phyloP scores from a whole-genome alignment of 768 basidiomycete genomes.

The Russula sp. region DNA sequence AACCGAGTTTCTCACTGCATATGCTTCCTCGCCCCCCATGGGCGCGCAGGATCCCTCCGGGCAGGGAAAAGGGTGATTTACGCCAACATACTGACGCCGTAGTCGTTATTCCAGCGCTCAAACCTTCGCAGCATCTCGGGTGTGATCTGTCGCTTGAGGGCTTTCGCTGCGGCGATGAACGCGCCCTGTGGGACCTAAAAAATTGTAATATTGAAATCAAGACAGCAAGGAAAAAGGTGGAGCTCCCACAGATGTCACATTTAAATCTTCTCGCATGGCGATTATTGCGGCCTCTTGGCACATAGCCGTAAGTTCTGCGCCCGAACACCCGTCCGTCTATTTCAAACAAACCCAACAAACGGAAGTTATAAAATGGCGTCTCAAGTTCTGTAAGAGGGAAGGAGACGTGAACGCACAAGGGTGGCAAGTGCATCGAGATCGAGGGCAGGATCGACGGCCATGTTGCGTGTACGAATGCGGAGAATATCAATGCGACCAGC shows the following conservation, averaged over 20 bases:
- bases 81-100: constrained; percentile 7
- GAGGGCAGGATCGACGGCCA: constrained; percentile 74
- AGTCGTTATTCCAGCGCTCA: constrained; percentile 57
- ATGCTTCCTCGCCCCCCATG: not conserved
- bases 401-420: constrained; percentile 48
- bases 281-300: constrained; percentile 95
- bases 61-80: not conserved
- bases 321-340: constrained; percentile 93
- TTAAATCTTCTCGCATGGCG: constrained; percentile 86
- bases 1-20: constrained; percentile 1
- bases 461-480: constrained; percentile 66
- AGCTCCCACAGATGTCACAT: constrained; percentile 65
- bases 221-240: not conserved
- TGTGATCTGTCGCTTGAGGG: constrained; percentile 80
- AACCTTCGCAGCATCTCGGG: constrained; percentile 71
- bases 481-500: constrained; percentile 82
- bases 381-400: too few relatives aligned
- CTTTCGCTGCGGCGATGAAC: constrained; percentile 68
- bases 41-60: not conserved
- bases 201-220: not conserved
- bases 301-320: constrained; percentile 86
- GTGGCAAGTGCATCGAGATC: constrained; percentile 64
- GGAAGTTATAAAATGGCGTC: not conserved
- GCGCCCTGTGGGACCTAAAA: constrained; percentile 69
- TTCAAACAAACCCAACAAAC: constrained; percentile 1